Evolutionary conservation across 108 stramenopile genomes (phyloP), one percentile per base, ranked within the genome.

Genomic region (Cyclotella baltica): DNA sequence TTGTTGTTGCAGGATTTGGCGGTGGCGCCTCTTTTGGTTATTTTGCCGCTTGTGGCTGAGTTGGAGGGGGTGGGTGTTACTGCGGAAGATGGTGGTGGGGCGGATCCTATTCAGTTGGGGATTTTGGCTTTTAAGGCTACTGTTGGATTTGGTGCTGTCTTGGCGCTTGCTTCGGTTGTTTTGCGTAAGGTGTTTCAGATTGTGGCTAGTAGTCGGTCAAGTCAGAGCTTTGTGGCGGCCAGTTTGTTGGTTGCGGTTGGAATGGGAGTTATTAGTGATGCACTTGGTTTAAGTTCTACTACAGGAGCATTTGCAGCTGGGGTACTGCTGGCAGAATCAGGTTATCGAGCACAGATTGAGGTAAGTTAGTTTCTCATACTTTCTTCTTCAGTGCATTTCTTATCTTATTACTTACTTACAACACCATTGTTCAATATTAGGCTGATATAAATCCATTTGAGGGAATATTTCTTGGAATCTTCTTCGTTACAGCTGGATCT

Each of bases 221-320:
- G 88, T 62, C 84, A 93, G 56, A 88, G 87, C 28, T 93, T 93
- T 58, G 89, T 93, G 19, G 92, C 92, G 8, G 86, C 89, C 13
- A 71, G 87, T 29, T 69, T 93, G 48, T 57, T 93, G 46, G 92
- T 92, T 13, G 88, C 90, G 4, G 83, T 90, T 28, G 92, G 92
- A 13, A 90, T 91, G 89, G 92, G 92, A 23, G 75, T 81, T 13
- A 55, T 88, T 16, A 86, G 88, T 25, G 88, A 93, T 70, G 61
- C 63, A 33, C 31, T 89, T 31, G 92, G 92, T 31, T 71, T 93
- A 15, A 85, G 80, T 47, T 75, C 87, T 0, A 88, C 86, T 9
- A 89, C 90, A 0, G 92, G 92, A 15, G 92, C 92, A 11, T 93
- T 93, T 79, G 89, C 90, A n/a, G 92, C 92, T 19, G 92, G 92